These are phyloP conservation scores for Suillus sp. DNA, from an alignment of 768 basidiomycete species.

Conservation along the genomic window DNA sequence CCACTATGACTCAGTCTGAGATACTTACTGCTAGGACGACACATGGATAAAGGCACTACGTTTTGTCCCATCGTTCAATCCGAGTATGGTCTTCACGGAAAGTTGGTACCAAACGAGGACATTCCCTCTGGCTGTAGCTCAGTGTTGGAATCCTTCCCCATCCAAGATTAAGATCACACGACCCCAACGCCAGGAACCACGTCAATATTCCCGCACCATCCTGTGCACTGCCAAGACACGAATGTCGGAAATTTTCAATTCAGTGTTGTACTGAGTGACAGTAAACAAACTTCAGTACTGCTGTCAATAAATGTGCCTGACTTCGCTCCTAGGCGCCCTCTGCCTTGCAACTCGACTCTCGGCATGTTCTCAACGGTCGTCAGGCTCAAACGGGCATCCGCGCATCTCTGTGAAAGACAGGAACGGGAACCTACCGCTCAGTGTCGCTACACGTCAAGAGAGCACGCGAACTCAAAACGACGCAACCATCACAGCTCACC, in stretches of 20 bases:
- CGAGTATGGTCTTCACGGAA: neutral
- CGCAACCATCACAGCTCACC: neutral
- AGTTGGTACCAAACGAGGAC: neutral
- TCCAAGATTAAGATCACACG: neutral
- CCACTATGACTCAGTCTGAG: neutral
- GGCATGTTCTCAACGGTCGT: neutral
- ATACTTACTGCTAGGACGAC: neutral
- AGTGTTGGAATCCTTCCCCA: neutral
- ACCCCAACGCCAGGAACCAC: neutral
- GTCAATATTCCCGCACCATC: neutral
- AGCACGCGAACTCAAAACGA: neutral
- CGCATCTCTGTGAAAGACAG: neutral
- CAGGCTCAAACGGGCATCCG: neutral
- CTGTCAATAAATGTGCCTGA: neutral
- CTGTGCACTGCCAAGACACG: neutral
- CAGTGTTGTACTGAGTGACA: neutral
- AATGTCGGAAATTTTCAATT: neutral
- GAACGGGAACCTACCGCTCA: neutral
- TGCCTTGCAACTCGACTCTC: neutral
- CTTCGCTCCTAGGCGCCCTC: neutral
- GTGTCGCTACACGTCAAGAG: neutral
- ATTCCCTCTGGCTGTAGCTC: neutral
- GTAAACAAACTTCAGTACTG: neutral
- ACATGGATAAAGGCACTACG: neutral
- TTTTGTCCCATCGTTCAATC: neutral